These are phyloP conservation scores for Spergularia azorica DNA, from an alignment of 179 eudicot genomes.

Conservation along the genomic window DNA sequence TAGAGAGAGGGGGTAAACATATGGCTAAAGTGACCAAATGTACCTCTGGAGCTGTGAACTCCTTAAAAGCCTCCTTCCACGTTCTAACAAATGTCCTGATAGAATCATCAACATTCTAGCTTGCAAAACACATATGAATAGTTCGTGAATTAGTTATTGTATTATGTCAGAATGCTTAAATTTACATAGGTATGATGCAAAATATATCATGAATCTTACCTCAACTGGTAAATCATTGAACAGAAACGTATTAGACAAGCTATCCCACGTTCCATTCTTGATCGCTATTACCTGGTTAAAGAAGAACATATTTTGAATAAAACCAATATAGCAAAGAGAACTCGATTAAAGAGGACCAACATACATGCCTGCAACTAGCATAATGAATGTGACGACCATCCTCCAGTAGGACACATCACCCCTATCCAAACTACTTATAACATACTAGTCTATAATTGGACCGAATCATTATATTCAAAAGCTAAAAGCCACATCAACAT, in stretches of 20 bases:
- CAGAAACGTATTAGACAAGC: constrained; percentile 2
- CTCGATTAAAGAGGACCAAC: background rate
- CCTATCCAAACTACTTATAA: background rate
- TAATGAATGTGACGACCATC: no score
- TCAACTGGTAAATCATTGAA: background rate
- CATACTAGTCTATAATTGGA: background rate
- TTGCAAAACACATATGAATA: background rate
- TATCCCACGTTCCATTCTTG: constrained; percentile 9
- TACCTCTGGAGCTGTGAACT: constrained; percentile 1
- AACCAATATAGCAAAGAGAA: background rate
- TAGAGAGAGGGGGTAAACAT: no score
- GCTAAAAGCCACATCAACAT: background rate
- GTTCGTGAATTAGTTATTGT: background rate
- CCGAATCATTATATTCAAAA: background rate
- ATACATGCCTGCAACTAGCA: background rate
- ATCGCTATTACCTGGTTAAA: constrained; percentile 6
- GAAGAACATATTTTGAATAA: background rate
- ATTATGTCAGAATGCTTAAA: background rate
- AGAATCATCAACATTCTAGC: constrained; percentile 14
- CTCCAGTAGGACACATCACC: background rate
- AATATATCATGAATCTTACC: background rate
- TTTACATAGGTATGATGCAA: background rate
- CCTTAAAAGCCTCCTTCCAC: constrained; percentile 15
- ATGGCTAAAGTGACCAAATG: background rate
- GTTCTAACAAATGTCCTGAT: constrained; percentile 2